Base-by-base conservation (phyloP, 345 rosid species). In the Kandelia obovata region DNA sequence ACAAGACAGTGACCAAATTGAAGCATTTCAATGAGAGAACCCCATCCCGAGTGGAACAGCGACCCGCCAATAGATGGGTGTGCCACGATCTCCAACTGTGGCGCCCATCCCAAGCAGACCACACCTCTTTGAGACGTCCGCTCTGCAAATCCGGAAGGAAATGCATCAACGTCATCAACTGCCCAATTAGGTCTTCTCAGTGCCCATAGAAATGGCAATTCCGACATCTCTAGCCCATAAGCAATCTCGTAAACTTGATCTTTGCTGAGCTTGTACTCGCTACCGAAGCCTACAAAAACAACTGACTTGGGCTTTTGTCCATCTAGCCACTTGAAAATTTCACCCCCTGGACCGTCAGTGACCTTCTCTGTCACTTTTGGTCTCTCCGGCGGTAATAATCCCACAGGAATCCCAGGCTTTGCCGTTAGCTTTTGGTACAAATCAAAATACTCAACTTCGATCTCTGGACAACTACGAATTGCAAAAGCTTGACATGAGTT, bases 181-280 rank as follows among this genome's bases (percentile, higher is more conserved):
- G 77, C 78, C 83, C 80, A 73, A 37, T 11, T 11, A 4, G 83
- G 83, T 60, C 58, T 67, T n/a, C 77, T 59, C 8, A 77, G 31
- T 19, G 72, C 81, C 81, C 84, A 80, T 2, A 77, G 62, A 19
- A 77, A 80, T 11, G 84, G 77, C 32, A 80, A 19, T 21, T 59
- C 69, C 0, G 84, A 77, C 6, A 71, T 3, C 71, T 77, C 81
- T 21, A 80, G 58, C 9, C 81, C 80, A 8, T 66, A 49, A 0
- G 79, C 83, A 0, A 80, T 70, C 69, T 80, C 81, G 20, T 64
- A 23, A 2, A 77, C 52, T 64, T 73, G 74, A 39, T 80, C 78
- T 61, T 23, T 62, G 6, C 62, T 70, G 2, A 80, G 68, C 62
- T 53, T 73, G 47, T 34, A 66, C 63, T 80, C 81, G 26, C 78